A percentile compares a stretch with the other conserved stretches of the same genome.
Conservation (phyloP, 140 eudicot species). For the Ambrosia hybrid region DNA sequence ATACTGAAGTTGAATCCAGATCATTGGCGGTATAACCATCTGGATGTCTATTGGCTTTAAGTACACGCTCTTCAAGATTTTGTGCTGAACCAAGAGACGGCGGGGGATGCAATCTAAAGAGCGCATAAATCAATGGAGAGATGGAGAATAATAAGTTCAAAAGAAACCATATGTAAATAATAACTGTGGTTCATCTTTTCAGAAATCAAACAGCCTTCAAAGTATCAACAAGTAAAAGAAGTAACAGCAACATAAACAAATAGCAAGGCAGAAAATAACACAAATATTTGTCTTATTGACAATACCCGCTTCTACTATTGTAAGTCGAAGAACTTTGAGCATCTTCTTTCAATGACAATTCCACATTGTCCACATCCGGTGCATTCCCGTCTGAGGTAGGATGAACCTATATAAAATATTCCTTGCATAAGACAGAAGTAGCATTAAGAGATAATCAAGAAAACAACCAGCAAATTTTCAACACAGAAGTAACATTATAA, state of each 20-base stretch:
- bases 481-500: background rate
- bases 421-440: conserved; percentile 43
- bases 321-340: conserved; percentile 49
- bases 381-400: conserved; percentile 42
- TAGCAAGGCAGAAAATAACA: conserved; percentile 9
- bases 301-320: conserved; percentile 43
- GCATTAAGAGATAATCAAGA: conserved; percentile 32
- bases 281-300: conserved; percentile 16
- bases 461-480: conserved; percentile 13
- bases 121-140: conserved; percentile 14
- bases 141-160: conserved; percentile 11
- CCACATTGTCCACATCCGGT: conserved; percentile 44
- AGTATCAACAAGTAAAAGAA: background rate
- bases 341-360: conserved; percentile 50
- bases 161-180: background rate
- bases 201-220: conserved; percentile 16
- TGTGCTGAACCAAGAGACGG: conserved; percentile 80
- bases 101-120: conserved; percentile 62
- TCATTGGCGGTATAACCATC: conserved; percentile 40
- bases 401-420: conserved; percentile 54
- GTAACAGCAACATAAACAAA: background rate
- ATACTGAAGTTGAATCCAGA: conserved; percentile 29
- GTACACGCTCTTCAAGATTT: conserved; percentile 61
- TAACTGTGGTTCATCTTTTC: background rate
- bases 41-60: conserved; percentile 36